Conservation (phyloP, 768 basidiomycete species). For the Leucocoprinus sp. region DNA sequence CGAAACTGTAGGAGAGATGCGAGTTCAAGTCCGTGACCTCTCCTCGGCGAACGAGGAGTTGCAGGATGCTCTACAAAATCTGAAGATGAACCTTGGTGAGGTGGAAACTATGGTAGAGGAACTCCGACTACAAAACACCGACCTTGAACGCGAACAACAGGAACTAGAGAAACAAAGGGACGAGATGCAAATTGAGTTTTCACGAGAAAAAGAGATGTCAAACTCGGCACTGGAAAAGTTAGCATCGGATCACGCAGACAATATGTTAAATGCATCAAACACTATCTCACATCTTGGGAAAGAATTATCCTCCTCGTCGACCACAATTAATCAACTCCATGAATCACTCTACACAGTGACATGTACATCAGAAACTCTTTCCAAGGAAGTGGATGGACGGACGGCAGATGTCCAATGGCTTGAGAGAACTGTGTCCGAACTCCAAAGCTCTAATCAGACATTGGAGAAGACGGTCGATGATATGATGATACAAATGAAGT, state of each 20-base stretch:
- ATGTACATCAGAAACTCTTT: background rate
- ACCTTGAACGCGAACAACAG: background rate
- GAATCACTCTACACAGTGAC: background rate
- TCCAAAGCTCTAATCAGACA: background rate
- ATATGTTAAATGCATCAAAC: background rate
- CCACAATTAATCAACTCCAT: background rate
- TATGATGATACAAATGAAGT: background rate
- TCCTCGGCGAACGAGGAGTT: background rate
- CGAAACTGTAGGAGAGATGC: background rate
- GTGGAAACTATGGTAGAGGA: background rate
- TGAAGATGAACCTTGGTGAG: background rate
- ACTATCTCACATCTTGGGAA: background rate
- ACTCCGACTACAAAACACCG: background rate
- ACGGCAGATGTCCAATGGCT: background rate
- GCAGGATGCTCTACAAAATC: background rate
- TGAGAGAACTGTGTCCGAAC: background rate
- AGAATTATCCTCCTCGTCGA: background rate
- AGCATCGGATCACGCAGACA: background rate
- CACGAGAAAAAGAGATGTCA: background rate
- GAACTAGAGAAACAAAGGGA: background rate
- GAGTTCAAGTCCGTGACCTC: background rate
- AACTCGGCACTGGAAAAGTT: background rate
- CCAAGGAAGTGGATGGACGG: background rate
- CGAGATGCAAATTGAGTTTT: background rate
- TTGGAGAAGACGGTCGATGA: conserved; percentile 1